Conservation (phyloP, 352 stramenopile species). For the Globisporangium paroecandrum region DNA sequence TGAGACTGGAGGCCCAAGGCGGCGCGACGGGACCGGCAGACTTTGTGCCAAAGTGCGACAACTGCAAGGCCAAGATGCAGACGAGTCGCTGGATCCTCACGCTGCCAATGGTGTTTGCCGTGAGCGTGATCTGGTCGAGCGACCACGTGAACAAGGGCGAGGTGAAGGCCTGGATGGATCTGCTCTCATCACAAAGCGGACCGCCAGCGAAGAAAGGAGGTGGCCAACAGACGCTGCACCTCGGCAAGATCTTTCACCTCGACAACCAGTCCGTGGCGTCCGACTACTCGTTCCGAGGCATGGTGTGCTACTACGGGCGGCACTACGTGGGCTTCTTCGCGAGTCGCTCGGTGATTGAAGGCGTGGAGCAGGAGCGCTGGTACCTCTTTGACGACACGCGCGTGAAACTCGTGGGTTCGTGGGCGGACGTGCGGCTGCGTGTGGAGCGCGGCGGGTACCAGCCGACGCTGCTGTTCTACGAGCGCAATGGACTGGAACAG, state of each 20-base stretch:
- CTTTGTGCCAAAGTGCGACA: constrained; percentile 35
- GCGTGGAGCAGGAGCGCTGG: constrained; percentile 53
- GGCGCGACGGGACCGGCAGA: not conserved
- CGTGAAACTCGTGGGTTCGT: constrained; percentile 71
- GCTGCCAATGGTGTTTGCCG: constrained; percentile 81
- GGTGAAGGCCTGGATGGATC: constrained; percentile 65
- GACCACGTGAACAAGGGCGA: constrained; percentile 62
- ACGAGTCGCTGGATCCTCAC: constrained; percentile 73
- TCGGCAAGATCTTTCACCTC: constrained; percentile 68
- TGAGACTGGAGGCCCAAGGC: constrained; percentile 51
- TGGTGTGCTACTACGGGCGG: constrained; percentile 84
- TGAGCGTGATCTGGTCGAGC: constrained; percentile 82
- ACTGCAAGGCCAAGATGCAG: constrained; percentile 50
- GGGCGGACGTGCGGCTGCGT: constrained; percentile 64
- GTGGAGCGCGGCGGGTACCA: constrained; percentile 81
- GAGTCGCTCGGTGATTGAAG: constrained; percentile 57
- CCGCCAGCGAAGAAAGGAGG: not conserved
- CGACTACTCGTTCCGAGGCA: constrained; percentile 68
- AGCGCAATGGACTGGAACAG: constrained; percentile 63
- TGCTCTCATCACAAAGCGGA: constrained; percentile 52
- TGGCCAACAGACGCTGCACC: constrained; percentile 49
- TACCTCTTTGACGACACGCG: constrained; percentile 85
- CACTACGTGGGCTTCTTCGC: constrained; percentile 87
- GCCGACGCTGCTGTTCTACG: constrained; percentile 80
- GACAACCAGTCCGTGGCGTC: constrained; percentile 35